phyloP scores from a whole-genome alignment of 805 yeast species.

The Candida awuae region DNA sequence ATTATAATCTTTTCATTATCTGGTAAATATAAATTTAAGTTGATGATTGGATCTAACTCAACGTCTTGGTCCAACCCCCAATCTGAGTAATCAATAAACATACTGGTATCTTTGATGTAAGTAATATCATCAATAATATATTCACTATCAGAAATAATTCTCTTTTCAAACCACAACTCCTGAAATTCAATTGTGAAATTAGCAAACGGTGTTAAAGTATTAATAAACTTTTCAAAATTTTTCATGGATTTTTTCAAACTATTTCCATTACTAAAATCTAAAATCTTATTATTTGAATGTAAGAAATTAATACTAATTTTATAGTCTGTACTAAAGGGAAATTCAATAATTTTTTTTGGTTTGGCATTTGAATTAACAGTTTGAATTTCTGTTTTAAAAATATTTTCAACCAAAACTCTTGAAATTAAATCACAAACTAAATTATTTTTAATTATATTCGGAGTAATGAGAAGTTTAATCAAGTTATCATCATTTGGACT shows the following conservation, averaged over 20 bases:
- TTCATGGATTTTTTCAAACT: conserved; percentile 29
- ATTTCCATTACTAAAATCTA: conserved; percentile 65
- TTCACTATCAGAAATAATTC: conserved; percentile 22
- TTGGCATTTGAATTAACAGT: conserved; percentile 15
- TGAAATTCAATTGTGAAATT: conserved; percentile 76
- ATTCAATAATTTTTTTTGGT: conserved; percentile 26
- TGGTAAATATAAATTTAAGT: conserved; percentile 66
- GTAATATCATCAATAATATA: conserved; percentile 19
- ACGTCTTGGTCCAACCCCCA: conserved; percentile 53
- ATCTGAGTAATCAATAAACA: conserved; percentile 76
- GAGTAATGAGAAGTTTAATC: conserved; percentile 27
- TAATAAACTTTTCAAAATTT: conserved; percentile 46
- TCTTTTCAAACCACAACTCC: conserved; percentile 56
- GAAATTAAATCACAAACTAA: conserved; percentile 31
- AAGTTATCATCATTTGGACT: conserved; percentile 33
- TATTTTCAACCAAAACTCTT: conserved; percentile 30
- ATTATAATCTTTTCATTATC: conserved; percentile 38
- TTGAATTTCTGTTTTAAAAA: conserved; percentile 26
- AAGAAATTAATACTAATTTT: conserved; percentile 73
- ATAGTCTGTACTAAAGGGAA: conserved; percentile 55
- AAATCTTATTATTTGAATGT: conserved; percentile 57
- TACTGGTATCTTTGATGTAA: conserved; percentile 52
- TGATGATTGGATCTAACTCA: conserved; percentile 56
- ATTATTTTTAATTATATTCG: conserved; percentile 20
- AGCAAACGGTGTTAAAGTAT: conserved; percentile 43